phyloP scores from a whole-genome alignment of 768 basidiomycete genomes.

The Sistotremastrum niveocremeum region DNA sequence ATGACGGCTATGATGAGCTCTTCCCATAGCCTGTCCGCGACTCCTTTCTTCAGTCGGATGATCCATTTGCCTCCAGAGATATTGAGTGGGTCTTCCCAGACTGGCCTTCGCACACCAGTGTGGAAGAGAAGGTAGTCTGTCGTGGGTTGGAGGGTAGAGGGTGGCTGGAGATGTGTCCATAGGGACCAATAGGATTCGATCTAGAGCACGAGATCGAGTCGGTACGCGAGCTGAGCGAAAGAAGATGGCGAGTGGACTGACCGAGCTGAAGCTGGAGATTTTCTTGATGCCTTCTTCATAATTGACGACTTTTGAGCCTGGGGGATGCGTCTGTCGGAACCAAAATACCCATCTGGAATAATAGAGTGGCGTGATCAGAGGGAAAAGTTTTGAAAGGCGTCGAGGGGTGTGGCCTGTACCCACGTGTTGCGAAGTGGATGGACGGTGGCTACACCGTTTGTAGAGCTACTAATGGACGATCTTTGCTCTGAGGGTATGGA shows the following conservation, averaged over 20 bases:
- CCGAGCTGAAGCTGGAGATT: conserved; percentile 80
- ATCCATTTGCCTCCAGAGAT: conserved; percentile 89
- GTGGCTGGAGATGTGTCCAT: conserved; percentile 81
- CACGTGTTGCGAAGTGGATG: conserved; percentile 79
- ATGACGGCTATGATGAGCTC: conserved; percentile 75
- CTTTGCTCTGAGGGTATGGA: conserved; percentile 19
- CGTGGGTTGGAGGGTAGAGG: conserved; percentile 72
- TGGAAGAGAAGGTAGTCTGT: conserved; percentile 95
- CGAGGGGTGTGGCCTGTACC: too few species aligned
- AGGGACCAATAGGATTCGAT: conserved; percentile 95
- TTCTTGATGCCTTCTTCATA: conserved; percentile 95
- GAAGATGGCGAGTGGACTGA: conserved; percentile 21
- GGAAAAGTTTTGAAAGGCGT: background rate
- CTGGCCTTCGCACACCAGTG: conserved; percentile 68
- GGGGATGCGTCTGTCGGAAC: conserved; percentile 83
- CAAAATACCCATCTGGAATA: conserved; percentile 71
- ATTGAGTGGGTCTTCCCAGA: conserved; percentile 95
- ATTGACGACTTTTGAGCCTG: conserved; percentile 78
- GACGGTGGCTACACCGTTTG: conserved; percentile 28
- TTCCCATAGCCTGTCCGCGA: conserved; percentile 87
- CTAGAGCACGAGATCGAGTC: conserved; percentile 21
- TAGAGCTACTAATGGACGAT: conserved; percentile 19
- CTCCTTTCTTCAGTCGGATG: conserved; percentile 79
- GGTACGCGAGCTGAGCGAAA: background rate
- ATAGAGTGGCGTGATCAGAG: background rate